These are phyloP conservation scores for Penicillium pancosmium DNA, from an alignment of 495 filamentous ascomycete species.

Conservation along the genomic window DNA sequence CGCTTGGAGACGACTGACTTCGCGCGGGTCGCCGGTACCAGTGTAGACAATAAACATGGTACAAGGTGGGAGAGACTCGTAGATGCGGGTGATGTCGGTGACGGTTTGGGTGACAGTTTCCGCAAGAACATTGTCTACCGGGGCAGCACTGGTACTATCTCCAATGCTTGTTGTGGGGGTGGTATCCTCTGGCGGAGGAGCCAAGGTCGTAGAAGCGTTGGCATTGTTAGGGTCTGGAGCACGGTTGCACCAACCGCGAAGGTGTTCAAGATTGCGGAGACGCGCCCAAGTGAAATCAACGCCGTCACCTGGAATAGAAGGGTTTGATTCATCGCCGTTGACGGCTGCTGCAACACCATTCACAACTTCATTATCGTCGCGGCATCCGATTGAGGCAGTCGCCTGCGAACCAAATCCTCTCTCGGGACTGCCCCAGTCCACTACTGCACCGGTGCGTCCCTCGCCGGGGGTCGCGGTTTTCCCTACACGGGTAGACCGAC, in stretches of 20 bases:
- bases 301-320: conserved; percentile 65
- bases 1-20: conserved; percentile 70
- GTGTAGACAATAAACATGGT: conserved; percentile 88
- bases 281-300: conserved; percentile 91
- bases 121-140: conserved; percentile 34
- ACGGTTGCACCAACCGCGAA: conserved; percentile 80
- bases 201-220: conserved; percentile 52
- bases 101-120: conserved; percentile 52
- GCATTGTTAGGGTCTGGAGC: conserved; percentile 49
- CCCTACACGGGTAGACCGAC: conserved; percentile 57
- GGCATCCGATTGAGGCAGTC: conserved; percentile 70
- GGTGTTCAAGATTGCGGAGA: conserved; percentile 79
- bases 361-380: conserved; percentile 73
- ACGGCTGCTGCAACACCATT: conserved; percentile 67
- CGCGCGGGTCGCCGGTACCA: conserved; percentile 84
- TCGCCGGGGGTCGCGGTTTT: conserved; percentile 45
- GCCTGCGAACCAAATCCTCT: conserved; percentile 74
- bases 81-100: conserved; percentile 65
- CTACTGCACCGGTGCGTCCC: conserved; percentile 72
- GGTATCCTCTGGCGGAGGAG: conserved; percentile 30
- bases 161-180: conserved; percentile 18
- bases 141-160: neutral
- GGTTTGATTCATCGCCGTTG: conserved; percentile 65
- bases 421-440: conserved; percentile 86
- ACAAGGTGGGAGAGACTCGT: conserved; percentile 75